Conservation (phyloP, 2,329 filamentous ascomycete genomes). For the Diaporthe capsici region DNA sequence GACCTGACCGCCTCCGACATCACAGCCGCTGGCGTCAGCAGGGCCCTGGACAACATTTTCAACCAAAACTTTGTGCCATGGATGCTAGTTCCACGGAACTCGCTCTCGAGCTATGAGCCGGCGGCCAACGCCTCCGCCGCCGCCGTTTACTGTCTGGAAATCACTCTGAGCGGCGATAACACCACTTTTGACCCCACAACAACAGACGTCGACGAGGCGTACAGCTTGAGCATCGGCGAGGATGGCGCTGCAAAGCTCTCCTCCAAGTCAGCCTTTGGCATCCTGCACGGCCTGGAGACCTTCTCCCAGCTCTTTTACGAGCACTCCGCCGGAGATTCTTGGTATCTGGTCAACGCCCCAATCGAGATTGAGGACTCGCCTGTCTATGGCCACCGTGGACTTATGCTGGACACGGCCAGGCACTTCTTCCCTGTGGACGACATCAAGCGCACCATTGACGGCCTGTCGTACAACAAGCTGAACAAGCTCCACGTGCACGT, state of each 20-base stretch:
- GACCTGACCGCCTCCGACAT: constrained; percentile 65
- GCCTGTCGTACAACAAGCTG: constrained; percentile 83
- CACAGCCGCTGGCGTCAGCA: constrained; percentile 69
- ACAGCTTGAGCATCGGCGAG: constrained; percentile 73
- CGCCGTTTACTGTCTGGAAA: constrained; percentile 71
- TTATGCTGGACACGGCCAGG: constrained; percentile 84
- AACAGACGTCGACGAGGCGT: constrained; percentile 79
- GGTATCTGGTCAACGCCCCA: constrained; percentile 81
- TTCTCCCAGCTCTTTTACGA: constrained; percentile 86
- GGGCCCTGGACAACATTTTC: constrained; percentile 76
- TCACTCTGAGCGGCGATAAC: constrained; percentile 73
- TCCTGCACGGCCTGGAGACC: constrained; percentile 80
- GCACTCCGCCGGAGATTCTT: constrained; percentile 68
- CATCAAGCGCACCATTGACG: constrained; percentile 83
- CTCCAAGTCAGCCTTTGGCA: constrained; percentile 76
- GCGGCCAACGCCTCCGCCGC: constrained; percentile 56
- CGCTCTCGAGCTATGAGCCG: constrained; percentile 74
- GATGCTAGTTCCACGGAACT: constrained; percentile 78
- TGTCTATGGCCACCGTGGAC: constrained; percentile 81
- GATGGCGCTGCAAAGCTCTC: constrained; percentile 73
- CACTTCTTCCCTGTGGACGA: constrained; percentile 78
- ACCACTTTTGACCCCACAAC: constrained; percentile 72
- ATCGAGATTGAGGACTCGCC: constrained; percentile 81
- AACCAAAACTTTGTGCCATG: constrained; percentile 80
- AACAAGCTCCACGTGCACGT: constrained; percentile 86